Percentiles rank a stretch among this genome's conserved stretches.
Evolutionary conservation across 352 stramenopile genomes (phyloP).

Genomic region (Pythium rhizo-oryzae): DNA sequence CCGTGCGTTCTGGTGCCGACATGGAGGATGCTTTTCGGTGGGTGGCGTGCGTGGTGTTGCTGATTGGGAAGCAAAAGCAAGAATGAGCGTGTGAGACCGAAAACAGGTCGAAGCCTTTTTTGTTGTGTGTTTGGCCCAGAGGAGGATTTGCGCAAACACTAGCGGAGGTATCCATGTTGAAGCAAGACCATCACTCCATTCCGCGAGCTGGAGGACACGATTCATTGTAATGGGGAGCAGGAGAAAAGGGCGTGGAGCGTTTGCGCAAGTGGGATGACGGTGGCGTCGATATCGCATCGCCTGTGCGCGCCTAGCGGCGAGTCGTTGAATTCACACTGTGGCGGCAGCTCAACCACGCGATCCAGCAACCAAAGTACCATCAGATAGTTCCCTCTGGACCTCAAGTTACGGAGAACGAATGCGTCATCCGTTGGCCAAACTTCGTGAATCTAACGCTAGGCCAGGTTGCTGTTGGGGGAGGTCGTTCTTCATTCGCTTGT

Average conservation of each 20-base stretch:
- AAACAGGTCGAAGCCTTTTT: neutral
- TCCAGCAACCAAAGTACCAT: too few relatives aligned
- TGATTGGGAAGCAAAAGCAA: neutral
- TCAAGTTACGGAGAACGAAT: too few relatives aligned
- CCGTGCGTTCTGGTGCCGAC: slow-evolving; percentile 19
- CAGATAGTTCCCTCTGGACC: too few relatives aligned
- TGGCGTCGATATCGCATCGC: too few relatives aligned
- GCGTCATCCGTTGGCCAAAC: too few relatives aligned
- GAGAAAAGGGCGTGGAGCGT: neutral
- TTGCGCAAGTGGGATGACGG: slow-evolving; percentile 6
- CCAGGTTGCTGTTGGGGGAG: too few relatives aligned
- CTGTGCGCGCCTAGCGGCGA: too few relatives aligned
- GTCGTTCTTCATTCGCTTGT: too few relatives aligned
- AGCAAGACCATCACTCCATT: slow-evolving; percentile 5
- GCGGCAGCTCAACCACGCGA: too few relatives aligned
- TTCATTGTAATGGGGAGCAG: too few relatives aligned
- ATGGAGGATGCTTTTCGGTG: neutral
- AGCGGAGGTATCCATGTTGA: slow-evolving; percentile 1
- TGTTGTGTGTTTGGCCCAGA: neutral
- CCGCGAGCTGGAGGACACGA: neutral
- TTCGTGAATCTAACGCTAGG: too few relatives aligned
- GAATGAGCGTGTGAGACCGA: neutral
- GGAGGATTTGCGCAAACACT: slow-evolving; percentile 7
- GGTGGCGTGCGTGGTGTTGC: neutral
- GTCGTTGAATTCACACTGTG: too few relatives aligned